Conservation (phyloP, 1,139 yeast species). For the Scheffersomyces stambukii region DNA sequence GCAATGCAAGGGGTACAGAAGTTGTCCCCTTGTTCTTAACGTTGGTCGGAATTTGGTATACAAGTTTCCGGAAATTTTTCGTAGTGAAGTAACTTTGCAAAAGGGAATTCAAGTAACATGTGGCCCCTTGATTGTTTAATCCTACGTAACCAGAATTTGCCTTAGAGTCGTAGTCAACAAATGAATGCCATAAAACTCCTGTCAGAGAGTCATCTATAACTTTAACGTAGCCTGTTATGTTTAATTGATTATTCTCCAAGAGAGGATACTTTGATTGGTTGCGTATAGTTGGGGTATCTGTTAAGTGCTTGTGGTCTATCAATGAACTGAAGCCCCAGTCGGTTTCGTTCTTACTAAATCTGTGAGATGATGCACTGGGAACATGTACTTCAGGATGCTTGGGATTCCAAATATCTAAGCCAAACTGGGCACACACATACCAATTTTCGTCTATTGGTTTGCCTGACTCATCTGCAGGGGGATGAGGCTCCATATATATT, state of each 20-base stretch:
- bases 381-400: constrained; percentile 57
- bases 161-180: constrained; percentile 81
- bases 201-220: constrained; percentile 82
- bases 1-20: constrained; percentile 77
- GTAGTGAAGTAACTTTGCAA: constrained; percentile 90
- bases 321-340: constrained; percentile 97
- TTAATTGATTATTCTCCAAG: constrained; percentile 54
- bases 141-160: constrained; percentile 89
- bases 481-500: constrained; percentile 61
- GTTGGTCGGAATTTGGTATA: constrained; percentile 84
- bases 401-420: constrained; percentile 83
- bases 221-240: constrained; percentile 73
- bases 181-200: constrained; percentile 91
- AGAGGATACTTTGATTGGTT: constrained; percentile 21
- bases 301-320: constrained; percentile 53
- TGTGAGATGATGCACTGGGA: constrained; percentile 69
- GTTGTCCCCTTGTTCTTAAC: constrained; percentile 14
- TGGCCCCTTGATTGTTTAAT: constrained; percentile 93
- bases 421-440: constrained; percentile 90
- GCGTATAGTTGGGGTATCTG: constrained; percentile 11
- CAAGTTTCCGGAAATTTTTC: constrained; percentile 74
- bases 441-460: constrained; percentile 45
- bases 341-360: constrained; percentile 70
- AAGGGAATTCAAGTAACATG: constrained; percentile 90
- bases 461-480: constrained; percentile 30